Evolutionary conservation across 768 basidiomycete species (phyloP).

Genomic region (Brasilioporus rufonigricans): DNA sequence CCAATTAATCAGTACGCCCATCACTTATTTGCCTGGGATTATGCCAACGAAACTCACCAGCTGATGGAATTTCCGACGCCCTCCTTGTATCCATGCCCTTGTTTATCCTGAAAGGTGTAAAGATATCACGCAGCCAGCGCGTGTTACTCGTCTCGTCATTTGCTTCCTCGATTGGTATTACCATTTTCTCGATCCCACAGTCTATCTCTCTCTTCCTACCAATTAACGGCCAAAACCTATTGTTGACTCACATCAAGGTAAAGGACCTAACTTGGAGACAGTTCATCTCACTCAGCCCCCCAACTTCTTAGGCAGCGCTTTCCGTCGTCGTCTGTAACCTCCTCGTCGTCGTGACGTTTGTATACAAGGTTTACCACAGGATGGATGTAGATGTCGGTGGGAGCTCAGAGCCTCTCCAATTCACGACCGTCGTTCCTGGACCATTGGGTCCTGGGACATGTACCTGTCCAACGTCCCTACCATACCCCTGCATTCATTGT

Average conservation of each 20-base stretch:
- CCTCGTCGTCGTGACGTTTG: constrained; percentile 18
- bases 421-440: constrained; percentile 13
- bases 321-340: constrained; percentile 22
- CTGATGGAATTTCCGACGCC: constrained; percentile 18
- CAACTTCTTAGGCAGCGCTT: constrained; percentile 16
- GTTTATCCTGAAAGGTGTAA: constrained; percentile 12
- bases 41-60: constrained; percentile 6
- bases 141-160: constrained; percentile 21
- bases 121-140: constrained; percentile 10
- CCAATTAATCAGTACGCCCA: constrained; percentile 16
- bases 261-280: not conserved
- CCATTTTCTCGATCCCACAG: constrained; percentile 13
- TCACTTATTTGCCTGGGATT: not conserved
- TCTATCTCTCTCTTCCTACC: constrained; percentile 10
- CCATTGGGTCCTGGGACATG: not conserved
- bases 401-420: not conserved
- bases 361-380: constrained; percentile 10
- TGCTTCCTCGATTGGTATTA: constrained; percentile 21
- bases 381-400: not conserved
- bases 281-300: not conserved
- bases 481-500: not conserved
- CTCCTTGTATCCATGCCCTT: constrained; percentile 16
- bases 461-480: not conserved
- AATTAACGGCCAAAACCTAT: not conserved
- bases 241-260: constrained; percentile 22